Evolutionary conservation across 2,329 filamentous ascomycete species (phyloP), one percentile per base, ranked within the genome.

Genomic region (Magnaporthales sp.): DNA sequence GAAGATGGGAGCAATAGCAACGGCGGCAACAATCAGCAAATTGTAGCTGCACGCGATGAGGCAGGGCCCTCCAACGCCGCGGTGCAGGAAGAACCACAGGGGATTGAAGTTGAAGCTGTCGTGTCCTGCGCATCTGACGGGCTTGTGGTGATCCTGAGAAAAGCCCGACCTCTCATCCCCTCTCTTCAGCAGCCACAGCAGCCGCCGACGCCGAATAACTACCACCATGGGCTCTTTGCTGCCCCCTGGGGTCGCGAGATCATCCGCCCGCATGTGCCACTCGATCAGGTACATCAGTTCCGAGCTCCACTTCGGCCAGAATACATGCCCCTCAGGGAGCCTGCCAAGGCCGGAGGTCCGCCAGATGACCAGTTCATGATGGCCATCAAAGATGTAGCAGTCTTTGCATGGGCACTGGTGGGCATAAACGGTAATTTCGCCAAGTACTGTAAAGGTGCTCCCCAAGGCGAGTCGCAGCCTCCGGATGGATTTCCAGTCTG

Each of bases 71-170:
- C n/a, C 10, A 60, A 29, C 22, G 56, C 10, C 10, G 26, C 24
- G 9, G 22, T 24, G 3, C n/a, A 26, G 24, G 26, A 60, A 27
- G 13, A 27, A 60, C 22, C 56, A 3, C 22, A 1, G 58, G 64
- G 73, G 1, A 81, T 92, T 65, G 91, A 96, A 77, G 80, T 96
- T 4, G 92, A 96, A 77, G 92, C 92, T 2, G 91, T 96, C n/a
- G 89, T 96, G 5, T 96, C 92, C 0, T 96, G 92, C 77, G 92
- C 92, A 2, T 96, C 92, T 0, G 92, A 96, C 75, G 92, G 92
- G 0, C 80, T 96, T 0, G 91, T 96, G 2, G 91, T 96, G 8
- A 88, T 94, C 64, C 80, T 96, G 15, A 86, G 92, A 67, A 86
- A 85, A 69, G 92, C 92, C 27, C 85, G 90, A 29, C 89, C 91